Percentiles rank a stretch among this genome's conserved stretches.
phyloP scores from a whole-genome alignment of 805 yeast species.

The Saturnispora zaruensis region DNA sequence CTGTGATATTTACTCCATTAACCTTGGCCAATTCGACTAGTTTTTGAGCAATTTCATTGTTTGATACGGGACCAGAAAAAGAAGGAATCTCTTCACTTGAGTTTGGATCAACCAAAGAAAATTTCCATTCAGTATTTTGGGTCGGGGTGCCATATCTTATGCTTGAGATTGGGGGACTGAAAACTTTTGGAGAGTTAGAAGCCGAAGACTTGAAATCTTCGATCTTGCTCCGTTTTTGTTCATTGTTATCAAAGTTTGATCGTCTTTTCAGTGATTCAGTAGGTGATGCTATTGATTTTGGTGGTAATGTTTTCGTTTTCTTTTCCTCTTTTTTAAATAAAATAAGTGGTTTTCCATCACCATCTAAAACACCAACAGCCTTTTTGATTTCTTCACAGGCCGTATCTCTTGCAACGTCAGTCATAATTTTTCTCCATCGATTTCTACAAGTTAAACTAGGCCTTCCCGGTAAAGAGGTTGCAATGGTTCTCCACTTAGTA shows the following conservation, averaged over 20 bases:
- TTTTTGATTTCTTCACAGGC: conserved; percentile 46
- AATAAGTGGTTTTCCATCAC: conserved; percentile 14
- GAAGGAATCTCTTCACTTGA: conserved; percentile 37
- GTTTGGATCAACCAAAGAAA: conserved; percentile 38
- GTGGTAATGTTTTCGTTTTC: background rate
- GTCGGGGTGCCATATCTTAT: conserved; percentile 19
- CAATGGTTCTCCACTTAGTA: conserved; percentile 82
- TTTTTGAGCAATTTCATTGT: conserved; percentile 46
- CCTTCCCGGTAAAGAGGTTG: conserved; percentile 61
- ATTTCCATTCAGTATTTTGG: conserved; percentile 52
- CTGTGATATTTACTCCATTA: conserved; percentile 50
- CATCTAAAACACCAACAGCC: conserved; percentile 44
- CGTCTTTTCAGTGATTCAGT: background rate
- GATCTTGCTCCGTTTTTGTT: background rate
- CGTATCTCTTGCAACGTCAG: conserved; percentile 61
- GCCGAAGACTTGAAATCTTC: conserved; percentile 8
- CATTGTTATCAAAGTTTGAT: background rate
- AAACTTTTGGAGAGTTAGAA: conserved; percentile 7
- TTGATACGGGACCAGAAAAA: conserved; percentile 40
- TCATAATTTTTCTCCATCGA: conserved; percentile 82
- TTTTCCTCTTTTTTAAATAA: conserved; percentile 7
- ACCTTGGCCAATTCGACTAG: conserved; percentile 53
- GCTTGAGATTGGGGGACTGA: conserved; percentile 6
- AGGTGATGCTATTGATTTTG: background rate
- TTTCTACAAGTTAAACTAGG: conserved; percentile 88